Conservation (phyloP, 2,329 filamentous ascomycete species). For the Chaetothyriales sp. region DNA sequence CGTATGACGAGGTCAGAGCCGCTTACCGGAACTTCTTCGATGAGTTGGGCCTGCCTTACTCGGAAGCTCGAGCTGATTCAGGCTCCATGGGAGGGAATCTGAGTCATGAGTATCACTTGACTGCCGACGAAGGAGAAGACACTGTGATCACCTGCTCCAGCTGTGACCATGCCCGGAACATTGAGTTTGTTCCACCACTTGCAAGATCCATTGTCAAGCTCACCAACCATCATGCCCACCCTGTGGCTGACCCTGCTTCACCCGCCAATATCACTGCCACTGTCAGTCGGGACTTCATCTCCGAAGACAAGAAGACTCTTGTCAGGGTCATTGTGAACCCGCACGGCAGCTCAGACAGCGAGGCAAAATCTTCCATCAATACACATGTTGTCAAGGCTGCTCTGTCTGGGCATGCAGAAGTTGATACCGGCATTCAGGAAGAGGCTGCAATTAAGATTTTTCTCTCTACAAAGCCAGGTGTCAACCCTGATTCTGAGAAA, state of each 20-base stretch:
- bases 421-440: slow-evolving; percentile 57
- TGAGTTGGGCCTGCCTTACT: slow-evolving; percentile 66
- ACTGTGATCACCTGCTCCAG: slow-evolving; percentile 57
- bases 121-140: slow-evolving; percentile 69
- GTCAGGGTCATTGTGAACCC: slow-evolving; percentile 7
- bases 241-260: neutral
- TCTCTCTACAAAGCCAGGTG: neutral
- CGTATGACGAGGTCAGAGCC: slow-evolving; percentile 58
- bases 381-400: slow-evolving; percentile 51
- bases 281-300: slow-evolving; percentile 8
- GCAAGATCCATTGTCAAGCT: neutral
- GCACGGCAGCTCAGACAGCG: neutral
- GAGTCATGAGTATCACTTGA: slow-evolving; percentile 89
- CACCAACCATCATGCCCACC: neutral
- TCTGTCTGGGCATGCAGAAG: slow-evolving; percentile 35
- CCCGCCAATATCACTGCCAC: neutral
- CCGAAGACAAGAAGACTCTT: slow-evolving; percentile 8
- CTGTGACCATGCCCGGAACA: slow-evolving; percentile 70
- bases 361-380: slow-evolving; percentile 27
- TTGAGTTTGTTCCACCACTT: slow-evolving; percentile 54
- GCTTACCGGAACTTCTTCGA: slow-evolving; percentile 67
- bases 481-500: neutral
- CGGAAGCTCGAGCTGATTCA: slow-evolving; percentile 78
- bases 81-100: slow-evolving; percentile 90
- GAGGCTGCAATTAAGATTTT: slow-evolving; percentile 19